phyloP scores from a whole-genome alignment of 108 stramenopile species.

The Skeletonema marinoi region DNA sequence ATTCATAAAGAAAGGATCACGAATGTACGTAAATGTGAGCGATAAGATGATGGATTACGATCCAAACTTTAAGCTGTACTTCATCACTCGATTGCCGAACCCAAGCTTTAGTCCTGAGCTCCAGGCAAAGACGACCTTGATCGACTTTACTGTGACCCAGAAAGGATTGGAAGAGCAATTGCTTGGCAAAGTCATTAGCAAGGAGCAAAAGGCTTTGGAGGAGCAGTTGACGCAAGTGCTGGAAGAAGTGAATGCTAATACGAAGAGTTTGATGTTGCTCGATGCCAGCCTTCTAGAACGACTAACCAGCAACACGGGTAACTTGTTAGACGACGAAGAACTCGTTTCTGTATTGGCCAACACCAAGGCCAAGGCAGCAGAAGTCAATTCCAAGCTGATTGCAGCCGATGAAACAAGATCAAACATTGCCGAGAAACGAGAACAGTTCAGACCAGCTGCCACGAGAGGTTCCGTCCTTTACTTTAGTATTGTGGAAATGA shows the following conservation, averaged over 20 bases:
- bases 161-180: constrained; percentile 94
- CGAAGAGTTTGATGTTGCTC: constrained; percentile 82
- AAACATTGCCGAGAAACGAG: constrained; percentile 92
- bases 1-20: constrained; percentile 80
- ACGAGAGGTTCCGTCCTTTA: constrained; percentile 91
- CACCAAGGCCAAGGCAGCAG: constrained; percentile 92
- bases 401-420: constrained; percentile 88
- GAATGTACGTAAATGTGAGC: constrained; percentile 77
- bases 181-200: constrained; percentile 89
- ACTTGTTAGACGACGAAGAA: constrained; percentile 89
- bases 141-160: constrained; percentile 93
- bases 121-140: constrained; percentile 93
- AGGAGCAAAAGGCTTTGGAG: constrained; percentile 92
- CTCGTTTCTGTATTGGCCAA: constrained; percentile 88
- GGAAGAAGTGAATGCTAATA: constrained; percentile 91
- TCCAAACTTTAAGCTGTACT: constrained; percentile 84
- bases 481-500: constrained; percentile 92
- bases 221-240: constrained; percentile 92
- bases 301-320: constrained; percentile 85
- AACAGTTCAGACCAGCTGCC: constrained; percentile 94
- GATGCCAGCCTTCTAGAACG: constrained; percentile 89
- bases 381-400: constrained; percentile 82
- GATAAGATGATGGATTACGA: constrained; percentile 92
- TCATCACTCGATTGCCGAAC: constrained; percentile 90
- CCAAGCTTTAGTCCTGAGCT: constrained; percentile 91